Evolutionary conservation across 2,329 filamentous ascomycete genomes (phyloP), one percentile per base, ranked within the genome.

Genomic region (Polytolypa hystricis): DNA sequence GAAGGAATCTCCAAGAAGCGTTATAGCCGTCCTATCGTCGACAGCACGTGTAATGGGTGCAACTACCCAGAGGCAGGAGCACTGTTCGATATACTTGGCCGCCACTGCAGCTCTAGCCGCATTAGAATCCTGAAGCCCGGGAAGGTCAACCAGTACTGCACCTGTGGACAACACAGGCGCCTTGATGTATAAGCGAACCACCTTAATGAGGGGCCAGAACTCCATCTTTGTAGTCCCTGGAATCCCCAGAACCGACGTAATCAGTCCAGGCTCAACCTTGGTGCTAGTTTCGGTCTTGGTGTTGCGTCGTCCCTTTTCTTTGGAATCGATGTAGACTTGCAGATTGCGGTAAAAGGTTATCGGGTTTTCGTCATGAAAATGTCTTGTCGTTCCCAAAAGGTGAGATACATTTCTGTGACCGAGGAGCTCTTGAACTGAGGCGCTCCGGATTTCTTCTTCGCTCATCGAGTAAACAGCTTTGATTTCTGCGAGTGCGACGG

Each of bases 51-150:
- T 71, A 39, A 80, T 79, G 0, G 73, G 72, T 1, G 74, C 71
- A n/a, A 77, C 69, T 34, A 79, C 71, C 72, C 72, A 79, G 0
- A 79, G 50, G 2, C 69, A 65, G 2, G 68, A 70, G 43, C 74
- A 79, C 42, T 71, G 62, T 47, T 78, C 71, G 55, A 78, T 68
- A 44, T 80, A 80, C 0, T 62, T 61, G 29, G 66, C 62, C 1
- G 75, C 73, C 16, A 79, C 67, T 2, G 71, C 67, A 26, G 69
- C 65, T 33, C 75, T 64, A 23, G 75, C 75, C 3, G 70, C 66
- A 47, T 79, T 79, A 1, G 67, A 67, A 46, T 79, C 75, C 10
- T 73, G 66, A 1, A 73, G 62, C 28, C 74, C 73, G 4, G 74
- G 74, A 7, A 79, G 54, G 49, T 79, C 71, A 10, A 74, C 73